Conservation (phyloP, 129 eudicot species). For the Sambucus nigra region DNA sequence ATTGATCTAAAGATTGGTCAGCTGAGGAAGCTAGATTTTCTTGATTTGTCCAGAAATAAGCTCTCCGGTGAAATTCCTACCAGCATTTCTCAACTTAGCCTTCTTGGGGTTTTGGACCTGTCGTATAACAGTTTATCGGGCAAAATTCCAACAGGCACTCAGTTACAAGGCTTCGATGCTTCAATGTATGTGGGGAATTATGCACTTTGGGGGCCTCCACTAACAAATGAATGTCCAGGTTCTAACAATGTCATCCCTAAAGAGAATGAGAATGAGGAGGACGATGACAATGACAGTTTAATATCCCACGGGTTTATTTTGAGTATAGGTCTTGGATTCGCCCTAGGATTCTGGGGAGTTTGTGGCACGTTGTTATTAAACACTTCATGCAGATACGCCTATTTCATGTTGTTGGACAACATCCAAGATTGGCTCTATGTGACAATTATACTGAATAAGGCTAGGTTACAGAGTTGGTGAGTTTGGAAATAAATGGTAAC, state of each 20-base stretch:
- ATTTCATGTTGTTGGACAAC: background rate
- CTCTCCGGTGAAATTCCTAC: slow-evolving; percentile 23
- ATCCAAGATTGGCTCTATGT: background rate
- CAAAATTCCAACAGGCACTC: slow-evolving; percentile 25
- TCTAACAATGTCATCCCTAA: background rate
- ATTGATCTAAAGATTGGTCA: slow-evolving; percentile 15
- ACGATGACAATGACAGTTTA: background rate
- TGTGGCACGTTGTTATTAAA: background rate
- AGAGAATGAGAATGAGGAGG: background rate
- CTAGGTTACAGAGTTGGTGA: background rate
- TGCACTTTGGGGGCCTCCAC: slow-evolving; percentile 23
- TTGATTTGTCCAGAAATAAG: slow-evolving; percentile 16
- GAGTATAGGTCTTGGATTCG: slow-evolving; percentile 16
- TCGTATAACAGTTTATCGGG: slow-evolving; percentile 22
- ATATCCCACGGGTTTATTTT: slow-evolving; percentile 9
- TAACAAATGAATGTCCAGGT: slow-evolving; percentile 1
- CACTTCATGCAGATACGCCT: background rate
- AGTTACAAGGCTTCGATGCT: slow-evolving; percentile 17
- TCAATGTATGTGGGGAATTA: slow-evolving; percentile 14
- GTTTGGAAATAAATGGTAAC: no score
- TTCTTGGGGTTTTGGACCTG: slow-evolving; percentile 12
- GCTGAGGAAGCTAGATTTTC: slow-evolving; percentile 12
- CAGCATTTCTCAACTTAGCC: slow-evolving; percentile 10
- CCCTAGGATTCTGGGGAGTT: slow-evolving; percentile 7
- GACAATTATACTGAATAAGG: background rate